These are phyloP conservation scores for Cytospora schulzeri DNA, from an alignment of 2,329 filamentous ascomycete genomes.

Conservation along the genomic window DNA sequence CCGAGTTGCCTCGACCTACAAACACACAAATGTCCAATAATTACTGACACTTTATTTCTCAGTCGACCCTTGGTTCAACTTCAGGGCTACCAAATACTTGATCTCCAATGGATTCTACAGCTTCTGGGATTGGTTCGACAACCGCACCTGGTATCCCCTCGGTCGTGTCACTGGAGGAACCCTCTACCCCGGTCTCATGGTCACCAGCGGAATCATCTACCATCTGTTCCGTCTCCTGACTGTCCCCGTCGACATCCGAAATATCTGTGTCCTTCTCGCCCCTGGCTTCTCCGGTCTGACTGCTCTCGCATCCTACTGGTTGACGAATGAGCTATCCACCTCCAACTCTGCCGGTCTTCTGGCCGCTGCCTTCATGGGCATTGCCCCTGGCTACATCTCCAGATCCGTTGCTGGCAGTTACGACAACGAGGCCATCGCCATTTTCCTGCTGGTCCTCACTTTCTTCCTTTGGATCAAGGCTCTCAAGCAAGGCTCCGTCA, in stretches of 20 bases:
- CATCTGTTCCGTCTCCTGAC: constrained; percentile 86
- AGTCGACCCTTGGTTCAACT: constrained; percentile 99
- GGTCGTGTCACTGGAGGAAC: constrained; percentile 98
- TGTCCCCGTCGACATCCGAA: constrained; percentile 95
- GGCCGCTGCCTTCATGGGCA: constrained; percentile 95
- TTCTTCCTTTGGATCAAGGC: constrained; percentile 99
- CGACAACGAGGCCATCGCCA: constrained; percentile 99
- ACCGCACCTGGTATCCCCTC: constrained; percentile 98
- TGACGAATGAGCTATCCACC: constrained; percentile 97
- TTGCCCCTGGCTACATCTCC: constrained; percentile 95
- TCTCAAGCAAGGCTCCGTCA: constrained; percentile 91
- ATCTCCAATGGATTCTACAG: constrained; percentile 96
- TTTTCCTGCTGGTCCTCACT: constrained; percentile 97
- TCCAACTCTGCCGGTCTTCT: constrained; percentile 93
- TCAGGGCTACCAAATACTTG: constrained; percentile 96
- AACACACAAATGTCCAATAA: constrained; percentile 31
- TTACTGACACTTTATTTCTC: constrained; percentile 35
- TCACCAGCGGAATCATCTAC: constrained; percentile 96
- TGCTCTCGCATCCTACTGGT: constrained; percentile 87
- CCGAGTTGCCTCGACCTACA: constrained; percentile 12
- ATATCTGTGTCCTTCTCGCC: constrained; percentile 95
- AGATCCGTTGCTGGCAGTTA: constrained; percentile 97
- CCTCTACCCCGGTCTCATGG: constrained; percentile 98
- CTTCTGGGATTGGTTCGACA: constrained; percentile 99
- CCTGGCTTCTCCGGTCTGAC: constrained; percentile 94